These are phyloP conservation scores for Talaromyces atroroseus DNA, from an alignment of 2,329 filamentous ascomycete genomes.

Conservation along the genomic window DNA sequence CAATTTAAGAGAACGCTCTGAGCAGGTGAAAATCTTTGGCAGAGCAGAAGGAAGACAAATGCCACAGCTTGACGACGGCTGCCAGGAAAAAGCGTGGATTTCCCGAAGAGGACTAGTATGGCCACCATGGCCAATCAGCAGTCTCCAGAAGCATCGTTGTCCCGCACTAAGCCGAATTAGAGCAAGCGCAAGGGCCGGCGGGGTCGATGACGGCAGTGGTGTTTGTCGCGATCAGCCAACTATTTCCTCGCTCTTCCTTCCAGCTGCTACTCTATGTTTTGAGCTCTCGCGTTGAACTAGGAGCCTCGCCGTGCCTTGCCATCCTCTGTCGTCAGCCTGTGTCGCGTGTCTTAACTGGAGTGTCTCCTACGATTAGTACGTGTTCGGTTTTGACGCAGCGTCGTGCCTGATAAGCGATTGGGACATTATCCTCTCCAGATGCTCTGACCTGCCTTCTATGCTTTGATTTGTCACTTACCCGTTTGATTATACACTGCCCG, in stretches of 20 bases:
- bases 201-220: constrained; percentile 13
- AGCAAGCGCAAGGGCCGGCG: not conserved
- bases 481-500: not conserved
- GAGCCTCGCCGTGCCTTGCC: not conserved
- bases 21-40: not conserved
- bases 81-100: not conserved
- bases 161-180: constrained; percentile 11
- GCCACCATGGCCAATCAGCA: constrained; percentile 13
- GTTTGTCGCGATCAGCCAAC: constrained; percentile 3
- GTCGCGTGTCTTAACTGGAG: not conserved
- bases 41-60: not conserved
- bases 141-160: not conserved
- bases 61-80: not conserved
- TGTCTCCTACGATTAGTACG: not conserved
- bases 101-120: not conserved
- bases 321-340: not conserved
- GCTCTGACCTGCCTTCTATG: not conserved
- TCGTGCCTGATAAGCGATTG: not conserved
- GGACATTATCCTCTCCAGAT: not conserved
- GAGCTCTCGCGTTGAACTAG: not conserved
- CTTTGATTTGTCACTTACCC: not conserved
- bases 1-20: not conserved
- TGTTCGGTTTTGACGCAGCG: not conserved
- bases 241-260: not conserved
- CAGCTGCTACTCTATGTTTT: not conserved